A percentile compares a stretch with the other conserved stretches of the same genome.
Evolutionary conservation across 2,329 filamentous ascomycete genomes (phyloP).

Genomic region (Keithomyces neogunnii): DNA sequence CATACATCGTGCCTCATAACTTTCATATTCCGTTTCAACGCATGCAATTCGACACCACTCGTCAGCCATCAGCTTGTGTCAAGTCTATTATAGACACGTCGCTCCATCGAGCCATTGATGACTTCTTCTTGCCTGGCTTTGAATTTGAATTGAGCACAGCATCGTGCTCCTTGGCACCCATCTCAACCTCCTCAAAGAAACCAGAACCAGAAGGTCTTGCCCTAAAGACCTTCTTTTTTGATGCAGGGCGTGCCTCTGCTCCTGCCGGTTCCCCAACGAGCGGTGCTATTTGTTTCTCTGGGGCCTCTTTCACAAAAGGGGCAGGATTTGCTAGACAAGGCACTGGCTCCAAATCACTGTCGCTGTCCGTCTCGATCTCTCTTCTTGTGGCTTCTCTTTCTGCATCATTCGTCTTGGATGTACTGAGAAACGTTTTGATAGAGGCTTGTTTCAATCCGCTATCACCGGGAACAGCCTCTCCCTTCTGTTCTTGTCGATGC

Average conservation of each 20-base stretch:
- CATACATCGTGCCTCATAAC: background rate
- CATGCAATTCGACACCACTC: background rate
- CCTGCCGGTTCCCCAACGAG: conserved; percentile 2
- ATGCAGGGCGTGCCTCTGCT: conserved; percentile 1
- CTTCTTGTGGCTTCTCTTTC: background rate
- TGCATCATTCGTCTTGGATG: background rate
- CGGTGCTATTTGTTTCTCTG: background rate
- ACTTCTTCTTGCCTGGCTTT: conserved; percentile 10
- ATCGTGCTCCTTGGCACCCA: conserved; percentile 18
- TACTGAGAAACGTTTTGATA: conserved; percentile 19
- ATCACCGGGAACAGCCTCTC: background rate
- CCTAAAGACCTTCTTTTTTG: conserved; percentile 30
- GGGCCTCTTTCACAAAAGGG: background rate
- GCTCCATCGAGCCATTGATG: conserved; percentile 16
- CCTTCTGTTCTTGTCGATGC: background rate
- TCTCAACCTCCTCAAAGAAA: conserved; percentile 27
- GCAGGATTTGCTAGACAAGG: background rate
- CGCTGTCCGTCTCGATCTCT: conserved; percentile 7
- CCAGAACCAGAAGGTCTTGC: conserved; percentile 28
- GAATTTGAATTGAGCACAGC: conserved; percentile 11
- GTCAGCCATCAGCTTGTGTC: conserved; percentile 10
- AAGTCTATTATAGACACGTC: conserved; percentile 26
- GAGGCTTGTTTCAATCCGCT: conserved; percentile 24
- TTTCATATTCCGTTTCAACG: background rate
- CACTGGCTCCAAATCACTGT: conserved; percentile 9